Evolutionary conservation across 139 green algal genomes (phyloP).

Genomic region (Micractinium conductrix): DNA sequence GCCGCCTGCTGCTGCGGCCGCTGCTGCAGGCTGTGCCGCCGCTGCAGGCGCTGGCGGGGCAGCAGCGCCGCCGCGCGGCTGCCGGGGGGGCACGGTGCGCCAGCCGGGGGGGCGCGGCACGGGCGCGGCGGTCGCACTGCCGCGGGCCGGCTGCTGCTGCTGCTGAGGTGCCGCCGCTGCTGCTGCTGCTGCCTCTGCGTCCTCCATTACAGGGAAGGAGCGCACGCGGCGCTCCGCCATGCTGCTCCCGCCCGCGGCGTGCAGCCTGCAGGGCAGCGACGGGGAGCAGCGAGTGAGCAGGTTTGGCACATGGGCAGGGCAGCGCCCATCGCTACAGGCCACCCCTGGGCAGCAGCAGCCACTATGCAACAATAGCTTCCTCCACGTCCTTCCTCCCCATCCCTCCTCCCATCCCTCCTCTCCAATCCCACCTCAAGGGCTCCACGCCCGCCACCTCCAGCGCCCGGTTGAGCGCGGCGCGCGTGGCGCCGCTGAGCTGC

Average conservation of each 20-base stretch:
- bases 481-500: constrained; percentile 34
- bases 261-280: not conserved
- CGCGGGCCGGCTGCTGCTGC: too few species aligned
- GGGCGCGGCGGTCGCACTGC: too few species aligned
- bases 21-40: not conserved
- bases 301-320: not conserved
- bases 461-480: constrained; percentile 29
- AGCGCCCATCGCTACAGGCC: too few species aligned
- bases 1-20: not conserved
- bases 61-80: not conserved
- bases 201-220: constrained; percentile 12
- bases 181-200: too few species aligned
- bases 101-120: too few species aligned
- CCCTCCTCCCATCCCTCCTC: too few species aligned
- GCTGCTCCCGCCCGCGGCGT: not conserved
- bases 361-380: not conserved
- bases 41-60: not conserved
- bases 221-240: constrained; percentile 8
- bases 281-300: not conserved
- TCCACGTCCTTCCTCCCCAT: too few species aligned
- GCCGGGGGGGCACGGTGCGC: too few species aligned
- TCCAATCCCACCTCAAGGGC: constrained; percentile 25
- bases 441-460: constrained; percentile 6
- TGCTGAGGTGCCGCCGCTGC: too few species aligned
- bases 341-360: not conserved